Evolutionary conservation across 306 rosid species (phyloP).

Genomic region (Nissolia schottii): DNA sequence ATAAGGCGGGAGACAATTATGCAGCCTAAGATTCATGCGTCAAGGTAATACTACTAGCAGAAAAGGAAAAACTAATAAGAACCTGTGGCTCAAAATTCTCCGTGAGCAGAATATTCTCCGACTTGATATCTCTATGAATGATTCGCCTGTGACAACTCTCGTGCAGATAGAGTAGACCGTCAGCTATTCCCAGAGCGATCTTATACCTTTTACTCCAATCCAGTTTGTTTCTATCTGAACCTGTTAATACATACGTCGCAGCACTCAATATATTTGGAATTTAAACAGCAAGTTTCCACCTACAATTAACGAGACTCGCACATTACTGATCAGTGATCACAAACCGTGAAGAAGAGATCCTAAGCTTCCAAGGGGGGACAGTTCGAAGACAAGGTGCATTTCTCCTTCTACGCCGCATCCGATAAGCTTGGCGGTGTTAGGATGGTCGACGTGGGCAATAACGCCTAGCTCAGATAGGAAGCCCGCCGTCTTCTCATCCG

Average conservation of each 20-base stretch:
- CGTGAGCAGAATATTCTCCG: slow-evolving; percentile 78
- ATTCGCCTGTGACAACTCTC: slow-evolving; percentile 78
- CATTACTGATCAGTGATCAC: slow-evolving; percentile 24
- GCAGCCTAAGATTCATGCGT: not conserved
- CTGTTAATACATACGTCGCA: slow-evolving; percentile 35
- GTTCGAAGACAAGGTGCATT: slow-evolving; percentile 70
- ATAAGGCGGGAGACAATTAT: not conserved
- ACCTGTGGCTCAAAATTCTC: slow-evolving; percentile 92
- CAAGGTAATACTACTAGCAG: not conserved
- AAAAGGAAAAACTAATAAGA: too few relatives aligned
- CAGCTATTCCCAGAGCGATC: slow-evolving; percentile 69
- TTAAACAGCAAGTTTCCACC: not conserved
- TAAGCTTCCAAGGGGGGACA: slow-evolving; percentile 71
- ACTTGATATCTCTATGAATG: slow-evolving; percentile 90
- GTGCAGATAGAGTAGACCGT: slow-evolving; percentile 80
- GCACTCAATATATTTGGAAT: not conserved
- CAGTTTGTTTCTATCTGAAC: slow-evolving; percentile 41
- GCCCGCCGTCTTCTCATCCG: slow-evolving; percentile 64
- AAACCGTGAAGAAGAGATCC: slow-evolving; percentile 80
- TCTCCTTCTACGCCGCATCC: slow-evolving; percentile 82
- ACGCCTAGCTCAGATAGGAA: slow-evolving; percentile 89
- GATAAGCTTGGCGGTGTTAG: slow-evolving; percentile 75
- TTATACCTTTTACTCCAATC: slow-evolving; percentile 84
- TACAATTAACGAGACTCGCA: not conserved
- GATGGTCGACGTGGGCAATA: slow-evolving; percentile 87